Base-by-base conservation (phyloP, 2,329 filamentous ascomycete genomes). In the Phoma herbarum region DNA sequence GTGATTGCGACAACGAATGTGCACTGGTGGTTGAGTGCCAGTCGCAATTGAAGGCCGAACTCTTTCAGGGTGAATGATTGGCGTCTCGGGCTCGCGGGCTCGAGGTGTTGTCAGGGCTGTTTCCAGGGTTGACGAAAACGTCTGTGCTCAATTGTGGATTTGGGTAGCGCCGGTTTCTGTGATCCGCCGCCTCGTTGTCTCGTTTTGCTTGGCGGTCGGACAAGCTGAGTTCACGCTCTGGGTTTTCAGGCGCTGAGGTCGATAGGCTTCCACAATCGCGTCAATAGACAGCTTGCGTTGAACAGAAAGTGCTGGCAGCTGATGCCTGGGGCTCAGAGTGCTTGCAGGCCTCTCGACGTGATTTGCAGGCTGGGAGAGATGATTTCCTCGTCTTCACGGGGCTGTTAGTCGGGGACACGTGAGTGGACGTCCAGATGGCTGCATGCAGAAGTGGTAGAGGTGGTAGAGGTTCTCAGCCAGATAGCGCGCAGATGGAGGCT, bases 381-480 rank as follows among this genome's bases (percentile, higher is more conserved):
- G 49, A 48, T 60, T 59, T 57, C 52, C 59, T 57, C 67, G 62
- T 46, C 71, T 75, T 67, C 68, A 75, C 70, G 73, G 76, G 73
- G 74, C 72, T 72, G 65, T 68, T 44, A 53, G 66, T 37, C 48
- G 37, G 23, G 37, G 63, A 57, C 67, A 72, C 69, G 67, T 70
- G 67, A 69, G 66, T 45, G 55, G 55, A 53, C 20, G 45, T 50
- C 23, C 41, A 52, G 28, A 48, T 37, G 41, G 57, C 29, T 45
- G 28, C 31, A 58, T 31, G 35, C 14, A 28, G 52, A 54, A 3
- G n/a, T 35, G 20, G 39, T 14, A 28, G 52, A 54, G 3, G n/a
- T 35, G 20, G 39, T 42, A 39, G 28, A 29, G 47, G 12, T 12
- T 35, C 46, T 62, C 62, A 74, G 59, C 66, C 68, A 55, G 65